These are phyloP conservation scores for Sugiyamaella smithiae DNA, from an alignment of 805 yeast species.

Conservation along the genomic window DNA sequence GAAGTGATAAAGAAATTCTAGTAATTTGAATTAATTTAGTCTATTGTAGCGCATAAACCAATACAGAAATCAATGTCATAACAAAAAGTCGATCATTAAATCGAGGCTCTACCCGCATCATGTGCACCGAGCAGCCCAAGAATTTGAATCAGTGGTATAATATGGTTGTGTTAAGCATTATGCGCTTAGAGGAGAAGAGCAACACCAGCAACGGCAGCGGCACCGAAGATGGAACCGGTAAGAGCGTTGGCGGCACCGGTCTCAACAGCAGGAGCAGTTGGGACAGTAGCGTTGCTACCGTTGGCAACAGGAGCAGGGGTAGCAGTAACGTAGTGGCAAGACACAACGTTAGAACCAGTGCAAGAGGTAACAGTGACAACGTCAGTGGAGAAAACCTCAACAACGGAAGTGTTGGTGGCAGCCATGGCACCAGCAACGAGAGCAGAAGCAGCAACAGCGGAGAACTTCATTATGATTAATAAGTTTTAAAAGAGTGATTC, in stretches of 20 bases:
- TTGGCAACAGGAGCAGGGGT: slow-evolving; percentile 8
- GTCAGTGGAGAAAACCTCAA: slow-evolving; percentile 16
- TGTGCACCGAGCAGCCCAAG: slow-evolving; percentile 7
- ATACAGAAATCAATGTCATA: slow-evolving; percentile 5
- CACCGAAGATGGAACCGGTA: slow-evolving; percentile 22
- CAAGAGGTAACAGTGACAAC: slow-evolving; percentile 32
- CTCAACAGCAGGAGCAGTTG: slow-evolving; percentile 23
- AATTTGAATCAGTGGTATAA: slow-evolving; percentile 3
- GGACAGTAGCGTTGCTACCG: slow-evolving; percentile 25
- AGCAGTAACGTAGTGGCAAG: slow-evolving; percentile 23
- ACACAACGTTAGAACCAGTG: slow-evolving; percentile 27
- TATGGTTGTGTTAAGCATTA: not conserved
- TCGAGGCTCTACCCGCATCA: slow-evolving; percentile 1
- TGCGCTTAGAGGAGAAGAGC: slow-evolving; percentile 24
- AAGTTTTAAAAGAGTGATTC: slow-evolving; percentile 4
- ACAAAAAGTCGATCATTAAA: slow-evolving; percentile 3
- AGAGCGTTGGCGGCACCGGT: slow-evolving; percentile 24
- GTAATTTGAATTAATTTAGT: not conserved
- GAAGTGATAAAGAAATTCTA: not conserved
- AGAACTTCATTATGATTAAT: slow-evolving; percentile 22
- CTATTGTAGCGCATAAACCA: slow-evolving; percentile 5
- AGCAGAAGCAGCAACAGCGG: slow-evolving; percentile 23
- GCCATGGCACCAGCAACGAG: slow-evolving; percentile 20
- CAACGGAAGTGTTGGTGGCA: slow-evolving; percentile 23
- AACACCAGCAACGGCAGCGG: slow-evolving; percentile 28